phyloP scores from a whole-genome alignment of 768 basidiomycete species.

The Phanerodontia chrysosporium region DNA sequence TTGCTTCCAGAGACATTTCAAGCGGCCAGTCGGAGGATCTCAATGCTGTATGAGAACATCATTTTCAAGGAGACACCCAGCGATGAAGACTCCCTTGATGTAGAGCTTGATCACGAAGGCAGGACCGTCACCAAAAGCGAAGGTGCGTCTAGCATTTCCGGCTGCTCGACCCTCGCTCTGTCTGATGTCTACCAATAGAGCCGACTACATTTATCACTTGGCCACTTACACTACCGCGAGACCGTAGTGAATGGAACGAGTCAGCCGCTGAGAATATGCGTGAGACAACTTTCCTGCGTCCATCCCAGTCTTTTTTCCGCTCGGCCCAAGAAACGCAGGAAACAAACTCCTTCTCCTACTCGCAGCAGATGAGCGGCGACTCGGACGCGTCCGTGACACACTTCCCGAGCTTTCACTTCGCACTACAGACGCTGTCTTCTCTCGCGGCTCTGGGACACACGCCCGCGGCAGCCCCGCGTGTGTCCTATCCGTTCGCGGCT shows the following conservation, averaged over 20 bases:
- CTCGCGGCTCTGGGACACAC: slow-evolving; percentile 34
- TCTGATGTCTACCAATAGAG: no score
- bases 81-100: slow-evolving; percentile 23
- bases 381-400: slow-evolving; percentile 67
- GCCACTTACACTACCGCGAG: slow-evolving; percentile 48
- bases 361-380: slow-evolving; percentile 28
- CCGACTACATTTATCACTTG: slow-evolving; percentile 53
- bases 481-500: slow-evolving; percentile 19
- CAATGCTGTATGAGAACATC: slow-evolving; percentile 63
- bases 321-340: slow-evolving; percentile 38
- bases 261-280: no score
- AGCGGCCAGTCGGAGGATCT: slow-evolving; percentile 66
- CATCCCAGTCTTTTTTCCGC: slow-evolving; percentile 10
- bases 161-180: no score
- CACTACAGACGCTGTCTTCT: slow-evolving; percentile 52
- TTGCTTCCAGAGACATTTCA: slow-evolving; percentile 56
- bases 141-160: not conserved
- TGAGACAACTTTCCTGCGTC: slow-evolving; percentile 20
- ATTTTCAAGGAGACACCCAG: slow-evolving; percentile 54
- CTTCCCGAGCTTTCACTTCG: slow-evolving; percentile 76
- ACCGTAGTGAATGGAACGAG: no score
- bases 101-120: slow-evolving; percentile 17
- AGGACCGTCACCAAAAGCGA: not conserved
- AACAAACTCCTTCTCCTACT: slow-evolving; percentile 35
- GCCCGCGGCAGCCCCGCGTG: no score